Conservation (phyloP, 75 land plant species). For the Sequoia sempervirens region DNA sequence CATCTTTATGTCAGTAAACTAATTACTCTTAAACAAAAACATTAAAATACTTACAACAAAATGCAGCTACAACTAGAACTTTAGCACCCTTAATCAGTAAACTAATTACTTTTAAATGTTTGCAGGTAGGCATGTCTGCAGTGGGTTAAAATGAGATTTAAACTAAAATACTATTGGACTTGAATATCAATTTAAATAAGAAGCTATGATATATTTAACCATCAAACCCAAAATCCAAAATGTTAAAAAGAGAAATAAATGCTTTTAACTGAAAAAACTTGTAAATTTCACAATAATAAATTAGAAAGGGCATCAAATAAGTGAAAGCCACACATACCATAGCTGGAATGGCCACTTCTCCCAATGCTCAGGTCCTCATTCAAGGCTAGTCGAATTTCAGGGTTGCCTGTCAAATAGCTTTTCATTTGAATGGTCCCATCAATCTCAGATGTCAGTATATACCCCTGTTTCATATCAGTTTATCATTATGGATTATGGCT, state of each 20-base stretch:
- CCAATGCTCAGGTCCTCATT: slow-evolving; percentile 95
- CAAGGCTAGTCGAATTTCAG: slow-evolving; percentile 87
- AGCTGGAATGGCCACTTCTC: slow-evolving; percentile 47
- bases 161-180: background rate
- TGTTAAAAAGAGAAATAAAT: background rate
- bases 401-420: slow-evolving; percentile 94
- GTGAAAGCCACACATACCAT: slow-evolving; percentile 36
- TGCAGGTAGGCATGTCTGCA: background rate
- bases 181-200: background rate
- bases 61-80: background rate
- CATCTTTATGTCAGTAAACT: background rate
- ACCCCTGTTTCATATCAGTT: slow-evolving; percentile 54
- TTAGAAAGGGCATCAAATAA: background rate
- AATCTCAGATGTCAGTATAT: slow-evolving; percentile 93
- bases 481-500: background rate
- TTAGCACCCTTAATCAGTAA: background rate
- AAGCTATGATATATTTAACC: background rate
- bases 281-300: background rate
- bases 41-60: background rate
- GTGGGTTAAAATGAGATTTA: background rate
- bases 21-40: background rate
- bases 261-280: background rate
- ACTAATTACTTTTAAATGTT: background rate
- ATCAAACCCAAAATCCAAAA: background rate
- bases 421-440: slow-evolving; percentile 99